Evolutionary conservation across 352 stramenopile genomes (phyloP), one percentile per base, ranked within the genome.

Genomic region (Globisporangium nodosum): DNA sequence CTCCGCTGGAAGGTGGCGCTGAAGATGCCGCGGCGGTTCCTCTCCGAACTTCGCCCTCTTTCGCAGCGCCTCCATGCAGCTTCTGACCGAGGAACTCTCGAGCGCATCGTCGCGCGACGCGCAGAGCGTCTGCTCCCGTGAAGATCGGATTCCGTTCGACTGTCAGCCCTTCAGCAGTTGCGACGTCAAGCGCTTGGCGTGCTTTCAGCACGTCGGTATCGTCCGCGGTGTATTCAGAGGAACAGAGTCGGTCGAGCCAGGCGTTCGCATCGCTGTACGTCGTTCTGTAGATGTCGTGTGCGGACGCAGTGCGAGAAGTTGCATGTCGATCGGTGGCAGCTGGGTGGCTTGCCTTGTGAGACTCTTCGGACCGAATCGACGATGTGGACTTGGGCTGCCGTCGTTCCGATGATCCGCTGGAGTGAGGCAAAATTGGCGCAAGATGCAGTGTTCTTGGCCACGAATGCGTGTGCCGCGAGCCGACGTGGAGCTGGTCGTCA

Each of bases 51-150:
- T 8, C 31, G 6, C 13, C 20, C 24, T 20, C 21, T n/a, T 24
- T 31, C 3, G 20, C n/a, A n/a, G 16, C 24, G 3, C 9, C 3
- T 11, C 56, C 37, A 35, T 48, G 39, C 40, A 58, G 53, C 18
- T 52, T 16, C 30, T 63, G 21, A 3, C 50, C 53, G 42, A 81
- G 64, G 58, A 81, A 77, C 42, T 83, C 70, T 5, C 64, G 58
- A 1, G 42, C 63, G 1, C 68, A 71, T 24, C 62, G 52, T 8
- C 70, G 71, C 4, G 77, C 74, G 18, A 87, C 64, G 4, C 62
- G 52, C 43, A 74, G 68, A 15, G 71, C 76, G 3, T 75, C 65
- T 4, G 68, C 30, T 1, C 64, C 73, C 33, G 66, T 71, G 42
- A 76, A 43, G 31, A 85, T 59, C 35, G 49, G 50, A 15, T 49